Base-by-base conservation (phyloP, 805 yeast genomes). In the Torulaspora indica region DNA sequence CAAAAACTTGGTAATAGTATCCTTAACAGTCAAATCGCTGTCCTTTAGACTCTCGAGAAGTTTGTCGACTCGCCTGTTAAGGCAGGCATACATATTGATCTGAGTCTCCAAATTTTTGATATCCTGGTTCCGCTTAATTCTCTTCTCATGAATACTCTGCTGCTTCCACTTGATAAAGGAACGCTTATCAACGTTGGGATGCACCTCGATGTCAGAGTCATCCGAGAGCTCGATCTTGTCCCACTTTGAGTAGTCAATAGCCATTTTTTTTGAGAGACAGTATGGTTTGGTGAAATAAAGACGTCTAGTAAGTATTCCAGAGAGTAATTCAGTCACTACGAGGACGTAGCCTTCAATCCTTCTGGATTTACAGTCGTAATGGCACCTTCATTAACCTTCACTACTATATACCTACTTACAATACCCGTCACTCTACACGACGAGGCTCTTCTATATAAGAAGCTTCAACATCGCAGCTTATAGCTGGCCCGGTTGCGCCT, bases 81-180 rank as follows among this genome's bases (percentile, higher is more conserved):
- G 71, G 50, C 81, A 81, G 14, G 71, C 71, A 61, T 91, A 91
- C 89, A 90, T 89, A 43, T 82, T 82, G 52, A 77, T 71, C 63
- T 90, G 95, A 17, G 85, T 76, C 50, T 82, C 80, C 38, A 90
- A 72, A 25, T 85, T 79, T 49, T 77, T 78, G 60, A 89, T 85
- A 56, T 91, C 90, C 35, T 78, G 76, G 57, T 84, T 83, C 59
- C 95, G 72, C 61, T 86, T 86, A 32, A 74, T 76, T 50, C 99
- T 80, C 67, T 89, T 84, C 61, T 91, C 96, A 63, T 93, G 98
- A 52, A 93, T 93, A 55, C 90, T 96, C 58, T 95, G 84, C 68
- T 93, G 99, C 62, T 88, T 91, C 98, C 98, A 91, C 47, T 81
- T 78, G 56, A 93, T 87, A 54, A 93, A 91, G 1, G 98, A 90